Conservation (phyloP, 1,284 basidiomycete species). For the Ceratobasidium sp. region DNA sequence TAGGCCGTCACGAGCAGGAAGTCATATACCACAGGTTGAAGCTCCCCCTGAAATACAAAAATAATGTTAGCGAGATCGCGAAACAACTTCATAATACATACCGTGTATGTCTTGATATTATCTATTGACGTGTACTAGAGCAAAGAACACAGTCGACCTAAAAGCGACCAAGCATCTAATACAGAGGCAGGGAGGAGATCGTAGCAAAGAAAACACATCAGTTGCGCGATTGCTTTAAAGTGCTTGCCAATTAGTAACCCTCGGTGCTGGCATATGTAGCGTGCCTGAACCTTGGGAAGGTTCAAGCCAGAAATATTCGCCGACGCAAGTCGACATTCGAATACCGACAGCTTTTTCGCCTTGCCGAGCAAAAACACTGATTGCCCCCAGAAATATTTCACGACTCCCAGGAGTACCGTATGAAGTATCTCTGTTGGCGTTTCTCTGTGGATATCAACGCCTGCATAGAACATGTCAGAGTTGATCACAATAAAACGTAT, state of each 20-base stretch:
- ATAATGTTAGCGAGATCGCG: background rate
- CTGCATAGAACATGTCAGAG: conserved; percentile 41
- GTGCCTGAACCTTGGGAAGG: conserved; percentile 43
- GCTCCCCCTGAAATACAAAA: conserved; percentile 51
- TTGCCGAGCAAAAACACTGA: conserved; percentile 51
- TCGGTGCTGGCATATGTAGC: conserved; percentile 58
- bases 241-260: conserved; percentile 59
- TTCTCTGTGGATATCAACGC: conserved; percentile 50
- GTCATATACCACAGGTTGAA: conserved; percentile 53
- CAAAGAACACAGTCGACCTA: conserved; percentile 54
- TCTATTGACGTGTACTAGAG: conserved; percentile 57
- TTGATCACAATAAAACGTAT: background rate
- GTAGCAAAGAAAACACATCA: conserved; percentile 55
- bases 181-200: conserved; percentile 47
- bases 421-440: conserved; percentile 55
- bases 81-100: conserved; percentile 38
- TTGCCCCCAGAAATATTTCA: conserved; percentile 57
- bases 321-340: conserved; percentile 52
- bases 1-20: conserved; percentile 8
- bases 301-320: conserved; percentile 54
- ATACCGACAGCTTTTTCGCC: conserved; percentile 43
- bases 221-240: conserved; percentile 58
- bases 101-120: conserved; percentile 55
- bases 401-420: conserved; percentile 54
- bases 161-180: conserved; percentile 54